Percentiles rank a stretch among this genome's conserved stretches.
These are phyloP conservation scores for Tetrapisispora namnaoensis DNA, from an alignment of 805 yeast genomes.

Conservation along the genomic window DNA sequence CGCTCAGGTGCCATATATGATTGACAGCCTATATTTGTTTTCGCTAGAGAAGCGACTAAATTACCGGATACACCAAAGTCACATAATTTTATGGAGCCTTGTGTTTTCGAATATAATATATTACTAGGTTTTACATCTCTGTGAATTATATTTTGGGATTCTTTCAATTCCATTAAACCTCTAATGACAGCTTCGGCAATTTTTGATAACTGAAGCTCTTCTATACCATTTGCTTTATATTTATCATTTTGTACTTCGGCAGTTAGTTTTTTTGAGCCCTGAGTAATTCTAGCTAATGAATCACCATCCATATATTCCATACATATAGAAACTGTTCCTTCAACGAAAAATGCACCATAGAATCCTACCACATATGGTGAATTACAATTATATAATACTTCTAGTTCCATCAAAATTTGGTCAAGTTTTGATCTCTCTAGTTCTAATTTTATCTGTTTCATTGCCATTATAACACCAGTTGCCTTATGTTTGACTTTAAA, in stretches of 20 bases:
- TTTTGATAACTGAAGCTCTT: constrained; percentile 70
- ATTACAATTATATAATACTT: constrained; percentile 81
- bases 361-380: constrained; percentile 93
- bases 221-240: constrained; percentile 42
- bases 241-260: neutral
- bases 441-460: constrained; percentile 91
- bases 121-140: constrained; percentile 97
- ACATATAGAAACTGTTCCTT: constrained; percentile 97
- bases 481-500: constrained; percentile 89
- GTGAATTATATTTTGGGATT: constrained; percentile 84
- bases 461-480: constrained; percentile 85
- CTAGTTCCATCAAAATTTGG: constrained; percentile 92
- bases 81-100: constrained; percentile 79
- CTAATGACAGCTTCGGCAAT: constrained; percentile 69
- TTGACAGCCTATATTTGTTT: constrained; percentile 95
- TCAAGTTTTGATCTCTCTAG: constrained; percentile 87
- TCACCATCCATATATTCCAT: constrained; percentile 98
- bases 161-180: constrained; percentile 79
- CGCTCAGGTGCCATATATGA: constrained; percentile 98
- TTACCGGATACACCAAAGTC: constrained; percentile 98
- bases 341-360: constrained; percentile 94
- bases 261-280: constrained; percentile 25
- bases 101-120: constrained; percentile 61
- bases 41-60: constrained; percentile 86
- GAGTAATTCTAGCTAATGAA: constrained; percentile 77